phyloP scores from a whole-genome alignment of 768 basidiomycete genomes.

The Rickenella mellea region DNA sequence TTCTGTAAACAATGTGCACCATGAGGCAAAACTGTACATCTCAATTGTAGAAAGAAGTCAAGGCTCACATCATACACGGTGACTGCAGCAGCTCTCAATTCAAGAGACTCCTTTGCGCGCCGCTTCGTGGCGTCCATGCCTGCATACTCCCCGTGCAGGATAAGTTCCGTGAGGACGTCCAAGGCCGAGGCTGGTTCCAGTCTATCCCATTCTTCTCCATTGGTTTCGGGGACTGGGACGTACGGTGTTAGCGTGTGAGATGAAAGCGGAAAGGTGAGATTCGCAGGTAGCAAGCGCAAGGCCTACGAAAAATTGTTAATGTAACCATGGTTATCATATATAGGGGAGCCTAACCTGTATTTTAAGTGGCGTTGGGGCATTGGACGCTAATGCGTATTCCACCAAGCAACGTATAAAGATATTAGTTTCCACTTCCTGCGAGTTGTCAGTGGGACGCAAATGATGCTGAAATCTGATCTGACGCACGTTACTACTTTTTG shows the following conservation, averaged over 20 bases:
- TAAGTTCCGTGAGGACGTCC: constrained; percentile 73
- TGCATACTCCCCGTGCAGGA: constrained; percentile 83
- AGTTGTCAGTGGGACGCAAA: not conserved
- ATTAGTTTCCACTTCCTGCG: constrained; percentile 29
- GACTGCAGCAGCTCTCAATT: constrained; percentile 68
- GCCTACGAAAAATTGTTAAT: constrained; percentile 35
- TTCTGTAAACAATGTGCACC: constrained; percentile 34
- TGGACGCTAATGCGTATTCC: constrained; percentile 88
- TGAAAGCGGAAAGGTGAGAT: constrained; percentile 52
- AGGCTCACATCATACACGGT: constrained; percentile 73
- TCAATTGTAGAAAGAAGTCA: not conserved
- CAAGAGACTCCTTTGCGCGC: constrained; percentile 58
- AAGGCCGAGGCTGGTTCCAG: constrained; percentile 73
- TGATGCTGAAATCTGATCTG: not conserved
- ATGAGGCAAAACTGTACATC: not conserved
- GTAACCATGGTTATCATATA: not conserved
- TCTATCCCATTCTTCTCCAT: constrained; percentile 91
- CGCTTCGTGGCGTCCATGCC: constrained; percentile 25
- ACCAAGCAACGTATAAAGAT: constrained; percentile 68
- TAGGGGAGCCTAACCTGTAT: constrained; percentile 50
- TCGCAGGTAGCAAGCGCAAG: constrained; percentile 46
- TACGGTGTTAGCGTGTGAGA: constrained; percentile 63
- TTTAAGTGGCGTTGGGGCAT: constrained; percentile 82
- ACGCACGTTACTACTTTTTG: constrained; percentile 57
- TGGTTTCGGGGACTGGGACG: constrained; percentile 69